Evolutionary conservation across 2,329 filamentous ascomycete genomes (phyloP).

Genomic region (Diaporthe aspalathi): DNA sequence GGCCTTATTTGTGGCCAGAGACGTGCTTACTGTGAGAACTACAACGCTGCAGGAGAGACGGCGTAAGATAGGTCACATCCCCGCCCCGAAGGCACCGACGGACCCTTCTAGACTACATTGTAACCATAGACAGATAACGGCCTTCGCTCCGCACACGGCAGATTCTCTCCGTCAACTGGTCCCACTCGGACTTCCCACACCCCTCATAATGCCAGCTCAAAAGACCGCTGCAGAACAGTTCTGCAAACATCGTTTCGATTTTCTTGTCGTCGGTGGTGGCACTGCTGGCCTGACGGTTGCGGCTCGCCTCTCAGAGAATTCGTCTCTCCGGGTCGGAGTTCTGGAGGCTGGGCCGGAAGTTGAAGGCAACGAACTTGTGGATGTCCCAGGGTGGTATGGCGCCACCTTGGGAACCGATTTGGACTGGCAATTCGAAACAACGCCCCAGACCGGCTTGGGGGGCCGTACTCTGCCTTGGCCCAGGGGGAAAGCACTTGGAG

Average conservation of each 20-base stretch:
- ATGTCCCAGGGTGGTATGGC: slow-evolving; percentile 7
- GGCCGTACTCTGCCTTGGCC: not conserved
- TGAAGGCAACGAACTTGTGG: slow-evolving; percentile 2
- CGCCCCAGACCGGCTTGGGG: not conserved
- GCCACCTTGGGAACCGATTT: not conserved
- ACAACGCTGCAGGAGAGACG: not conserved
- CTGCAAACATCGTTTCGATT: slow-evolving; percentile 47
- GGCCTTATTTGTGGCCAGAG: not conserved
- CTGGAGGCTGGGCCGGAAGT: slow-evolving; percentile 51
- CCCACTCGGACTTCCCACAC: not conserved
- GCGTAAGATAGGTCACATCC: not conserved
- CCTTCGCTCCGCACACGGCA: not conserved
- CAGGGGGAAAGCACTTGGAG: slow-evolving; percentile 4
- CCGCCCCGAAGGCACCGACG: not conserved
- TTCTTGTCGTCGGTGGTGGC: slow-evolving; percentile 60
- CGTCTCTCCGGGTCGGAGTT: slow-evolving; percentile 51
- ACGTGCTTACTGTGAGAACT: slow-evolving; percentile 10
- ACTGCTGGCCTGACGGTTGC: slow-evolving; percentile 60
- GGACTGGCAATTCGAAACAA: slow-evolving; percentile 26
- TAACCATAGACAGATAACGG: slow-evolving; percentile 4
- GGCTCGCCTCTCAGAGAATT: slow-evolving; percentile 53
- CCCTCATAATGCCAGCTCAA: not conserved
- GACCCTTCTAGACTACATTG: no score
- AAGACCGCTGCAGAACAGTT: not conserved
- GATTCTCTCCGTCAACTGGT: not conserved